Evolutionary conservation across 2,329 filamentous ascomycete genomes (phyloP), one percentile per base, ranked within the genome.

Genomic region (Phyllachora maydis): DNA sequence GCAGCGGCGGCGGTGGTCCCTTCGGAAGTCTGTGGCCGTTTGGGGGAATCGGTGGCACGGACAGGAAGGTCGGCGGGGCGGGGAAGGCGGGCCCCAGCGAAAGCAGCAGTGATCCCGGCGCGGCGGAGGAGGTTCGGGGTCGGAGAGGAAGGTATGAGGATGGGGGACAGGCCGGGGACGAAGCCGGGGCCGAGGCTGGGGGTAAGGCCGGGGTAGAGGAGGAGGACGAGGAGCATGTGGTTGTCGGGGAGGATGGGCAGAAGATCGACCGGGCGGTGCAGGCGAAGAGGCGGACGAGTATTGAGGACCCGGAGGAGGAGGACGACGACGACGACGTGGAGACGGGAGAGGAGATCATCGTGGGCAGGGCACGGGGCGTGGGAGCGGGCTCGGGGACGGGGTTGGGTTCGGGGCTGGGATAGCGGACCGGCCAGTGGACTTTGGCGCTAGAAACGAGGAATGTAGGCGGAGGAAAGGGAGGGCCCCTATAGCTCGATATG

Each of bases 1-100:
- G 42, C 13, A 49, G 43, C 14, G 27, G 20, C 19, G 26, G 26
- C 8, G 25, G 18, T 13, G 31, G 32, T 14, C 31, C 37, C 17
- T 55, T 67, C 18, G 56, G 58, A 22, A 59, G 61, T 12, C 45
- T 68, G 4, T 68, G 63, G 63, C 63, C 63, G 0, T 68, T 68
- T 34, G 47, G 54, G 13, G 34, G 42, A 9, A 41, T 37, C 26
- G 28, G 43, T 31, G 11, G 43, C 32, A 24, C 40, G 22, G 37
- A 47, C 14, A 35, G 39, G 33, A 33, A 37, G 12, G 34, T n/a
- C n/a, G n/a, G n/a, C n/a, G n/a, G n/a, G n/a, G n/a, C n/a, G n/a
- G n/a, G n/a, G n/a, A n/a, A n/a, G n/a, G n/a, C n/a, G n/a, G n/a
- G n/a, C n/a, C n/a, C n/a, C n/a, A n/a, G n/a, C n/a, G n/a, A n/a